Evolutionary conservation across 1,284 basidiomycete genomes (phyloP), one percentile per base, ranked within the genome.

Genomic region (Fomitiporia mediterranea): DNA sequence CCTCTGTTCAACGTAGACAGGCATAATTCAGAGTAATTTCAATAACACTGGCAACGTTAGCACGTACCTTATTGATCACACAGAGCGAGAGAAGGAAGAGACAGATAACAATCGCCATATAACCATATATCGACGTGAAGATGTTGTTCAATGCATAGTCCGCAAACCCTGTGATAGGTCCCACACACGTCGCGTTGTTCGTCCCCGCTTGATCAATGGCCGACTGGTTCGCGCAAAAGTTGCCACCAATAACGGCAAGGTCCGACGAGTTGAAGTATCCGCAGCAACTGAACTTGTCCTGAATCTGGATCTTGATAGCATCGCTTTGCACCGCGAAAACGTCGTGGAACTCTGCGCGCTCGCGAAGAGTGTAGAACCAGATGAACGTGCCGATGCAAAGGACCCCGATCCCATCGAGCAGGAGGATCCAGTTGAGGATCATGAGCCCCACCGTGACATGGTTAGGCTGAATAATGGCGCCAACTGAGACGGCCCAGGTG

Each of bases 281-380:
- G 64, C 91, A 94, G 72, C 92, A 94, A 56, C 72, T 68, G 65
- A 90, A 77, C 87, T 90, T 58, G 65, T 94, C 83, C 70, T 95
- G 92, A 34, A 94, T 69, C 17, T 71, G 67, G 27, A 82, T 73
- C 56, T 82, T 77, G 9, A 71, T 77, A 1, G 70, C 72, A n/a
- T 72, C 58, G 25, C 75, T 69, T 57, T 79, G 74, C 32, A 68
- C 68, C 2, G 70, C 60, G 77, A 83, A 94, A 9, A 82, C 68
- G 1, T 62, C 60, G 60, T 81, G 78, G 70, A 84, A 92, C 64
- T 89, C 81, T 44, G 73, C 70, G 28, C 84, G 80, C 67, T 91
- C 83, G 53, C 77, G 69, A 13, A 94, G 76, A 2, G 90, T 89
- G 68, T 74, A 89, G 71, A 86, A 81, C 91, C 91, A 94, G 56